Evolutionary conservation across 1,284 basidiomycete species (phyloP).

Genomic region (Pseudozyma thailandica): DNA sequence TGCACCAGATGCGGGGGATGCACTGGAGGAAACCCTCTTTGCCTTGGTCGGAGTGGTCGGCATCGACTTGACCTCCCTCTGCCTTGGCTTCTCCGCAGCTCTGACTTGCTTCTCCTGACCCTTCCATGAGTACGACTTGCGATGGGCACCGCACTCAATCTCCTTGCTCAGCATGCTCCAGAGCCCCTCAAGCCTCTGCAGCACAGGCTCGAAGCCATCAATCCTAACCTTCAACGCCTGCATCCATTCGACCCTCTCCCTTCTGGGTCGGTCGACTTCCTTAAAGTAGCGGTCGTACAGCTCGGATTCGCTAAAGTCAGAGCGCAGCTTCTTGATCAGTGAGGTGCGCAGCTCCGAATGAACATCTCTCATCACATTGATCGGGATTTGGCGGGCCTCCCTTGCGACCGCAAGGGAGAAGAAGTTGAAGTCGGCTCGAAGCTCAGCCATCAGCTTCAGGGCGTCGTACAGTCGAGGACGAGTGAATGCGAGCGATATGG

Average conservation of each 20-base stretch:
- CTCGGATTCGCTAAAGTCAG: slow-evolving; percentile 5
- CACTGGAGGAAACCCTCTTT: too few species aligned
- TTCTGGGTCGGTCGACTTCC: slow-evolving; percentile 16
- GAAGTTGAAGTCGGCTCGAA: slow-evolving; percentile 26
- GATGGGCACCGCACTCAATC: neutral
- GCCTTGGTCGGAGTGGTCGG: too few species aligned
- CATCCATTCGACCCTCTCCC: slow-evolving; percentile 5
- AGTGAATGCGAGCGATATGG: neutral
- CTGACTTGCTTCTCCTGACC: too few species aligned
- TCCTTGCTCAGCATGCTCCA: neutral
- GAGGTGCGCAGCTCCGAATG: slow-evolving; percentile 6
- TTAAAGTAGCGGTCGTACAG: slow-evolving; percentile 21
- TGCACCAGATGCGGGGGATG: too few species aligned
- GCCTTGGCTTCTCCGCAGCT: too few species aligned
- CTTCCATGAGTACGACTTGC: neutral
- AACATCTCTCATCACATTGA: slow-evolving; percentile 8
- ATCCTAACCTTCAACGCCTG: neutral
- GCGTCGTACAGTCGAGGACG: slow-evolving; percentile 5
- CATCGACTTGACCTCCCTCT: too few species aligned
- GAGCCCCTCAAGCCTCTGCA: slow-evolving; percentile 7
- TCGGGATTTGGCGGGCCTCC: slow-evolving; percentile 4
- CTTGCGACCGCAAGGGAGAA: slow-evolving; percentile 14
- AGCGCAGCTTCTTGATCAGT: neutral
- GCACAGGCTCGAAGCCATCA: neutral
- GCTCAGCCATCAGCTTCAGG: slow-evolving; percentile 21